Conservation (phyloP, 2,329 filamentous ascomycete genomes). For the Trichoderma gracile region DNA sequence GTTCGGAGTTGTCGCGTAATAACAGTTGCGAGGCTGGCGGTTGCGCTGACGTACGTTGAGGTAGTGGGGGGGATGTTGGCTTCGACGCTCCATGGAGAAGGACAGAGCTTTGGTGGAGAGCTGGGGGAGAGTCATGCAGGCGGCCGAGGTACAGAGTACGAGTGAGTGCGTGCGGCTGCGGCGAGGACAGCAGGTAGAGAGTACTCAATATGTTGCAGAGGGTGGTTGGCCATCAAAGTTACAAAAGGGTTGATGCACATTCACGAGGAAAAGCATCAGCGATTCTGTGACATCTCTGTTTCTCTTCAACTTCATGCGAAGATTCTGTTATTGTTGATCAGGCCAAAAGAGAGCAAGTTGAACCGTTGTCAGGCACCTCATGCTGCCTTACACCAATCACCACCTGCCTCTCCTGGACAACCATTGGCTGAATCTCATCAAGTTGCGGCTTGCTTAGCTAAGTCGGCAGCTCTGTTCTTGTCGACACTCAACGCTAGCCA, state of each 20-base stretch:
- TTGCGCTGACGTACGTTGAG: slow-evolving; percentile 39
- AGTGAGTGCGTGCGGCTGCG: neutral
- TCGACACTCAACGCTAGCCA: no score
- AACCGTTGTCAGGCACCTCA: neutral
- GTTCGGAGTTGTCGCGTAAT: slow-evolving; percentile 12
- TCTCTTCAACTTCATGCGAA: neutral
- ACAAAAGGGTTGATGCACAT: neutral
- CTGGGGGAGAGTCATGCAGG: slow-evolving; percentile 1
- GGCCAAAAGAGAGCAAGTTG: neutral
- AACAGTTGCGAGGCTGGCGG: slow-evolving; percentile 14
- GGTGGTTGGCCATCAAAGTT: neutral
- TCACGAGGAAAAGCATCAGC: no score
- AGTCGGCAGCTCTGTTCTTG: neutral
- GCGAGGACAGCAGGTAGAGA: neutral
- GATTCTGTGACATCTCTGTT: neutral
- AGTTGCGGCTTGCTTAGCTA: neutral
- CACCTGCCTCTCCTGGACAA: neutral
- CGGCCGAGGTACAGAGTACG: slow-evolving; percentile 16
- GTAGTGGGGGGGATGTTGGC: slow-evolving; percentile 19
- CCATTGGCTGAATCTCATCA: slow-evolving; percentile 9
- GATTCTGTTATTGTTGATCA: no score
- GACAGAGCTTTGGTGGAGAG: slow-evolving; percentile 25
- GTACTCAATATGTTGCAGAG: neutral
- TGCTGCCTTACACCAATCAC: neutral
- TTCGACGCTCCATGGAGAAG: neutral